A percentile compares a stretch with the other conserved stretches of the same genome.
Conservation (phyloP, 306 rosid genomes). For the Ormosia emarginata region DNA sequence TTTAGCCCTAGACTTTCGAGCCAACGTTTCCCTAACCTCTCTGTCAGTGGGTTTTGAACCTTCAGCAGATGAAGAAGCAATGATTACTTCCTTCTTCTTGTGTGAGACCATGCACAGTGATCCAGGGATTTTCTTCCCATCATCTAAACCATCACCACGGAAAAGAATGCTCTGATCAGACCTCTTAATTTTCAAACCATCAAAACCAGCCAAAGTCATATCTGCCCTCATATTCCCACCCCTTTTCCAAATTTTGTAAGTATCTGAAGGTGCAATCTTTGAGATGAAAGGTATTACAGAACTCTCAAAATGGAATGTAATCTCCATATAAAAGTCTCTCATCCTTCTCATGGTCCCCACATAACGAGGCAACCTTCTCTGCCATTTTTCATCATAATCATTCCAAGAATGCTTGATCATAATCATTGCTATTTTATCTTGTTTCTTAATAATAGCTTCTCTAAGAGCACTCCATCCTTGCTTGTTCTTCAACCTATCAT, state of each 20-base stretch:
- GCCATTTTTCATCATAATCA: slow-evolving; percentile 63
- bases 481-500: slow-evolving; percentile 70
- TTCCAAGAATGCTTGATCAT: slow-evolving; percentile 59
- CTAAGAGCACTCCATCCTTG: slow-evolving; percentile 89
- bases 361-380: slow-evolving; percentile 78
- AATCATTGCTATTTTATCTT: slow-evolving; percentile 59
- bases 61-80: slow-evolving; percentile 47
- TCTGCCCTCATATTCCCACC: slow-evolving; percentile 94
- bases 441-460: slow-evolving; percentile 63
- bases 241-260: slow-evolving; percentile 87
- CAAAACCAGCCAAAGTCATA: slow-evolving; percentile 92
- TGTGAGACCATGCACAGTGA: slow-evolving; percentile 65
- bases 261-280: slow-evolving; percentile 92
- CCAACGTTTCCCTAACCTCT: slow-evolving; percentile 45
- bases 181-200: slow-evolving; percentile 85
- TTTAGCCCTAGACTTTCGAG: slow-evolving; percentile 48
- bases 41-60: slow-evolving; percentile 50
- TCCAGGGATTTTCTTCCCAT: slow-evolving; percentile 52
- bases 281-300: slow-evolving; percentile 94
- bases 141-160: slow-evolving; percentile 73
- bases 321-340: slow-evolving; percentile 93
- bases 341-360: slow-evolving; percentile 68
- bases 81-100: slow-evolving; percentile 65
- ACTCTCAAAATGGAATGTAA: slow-evolving; percentile 89
- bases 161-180: slow-evolving; percentile 79